Conservation (phyloP, 2,329 filamentous ascomycete species). For the Tolypocladium pustulatum region DNA sequence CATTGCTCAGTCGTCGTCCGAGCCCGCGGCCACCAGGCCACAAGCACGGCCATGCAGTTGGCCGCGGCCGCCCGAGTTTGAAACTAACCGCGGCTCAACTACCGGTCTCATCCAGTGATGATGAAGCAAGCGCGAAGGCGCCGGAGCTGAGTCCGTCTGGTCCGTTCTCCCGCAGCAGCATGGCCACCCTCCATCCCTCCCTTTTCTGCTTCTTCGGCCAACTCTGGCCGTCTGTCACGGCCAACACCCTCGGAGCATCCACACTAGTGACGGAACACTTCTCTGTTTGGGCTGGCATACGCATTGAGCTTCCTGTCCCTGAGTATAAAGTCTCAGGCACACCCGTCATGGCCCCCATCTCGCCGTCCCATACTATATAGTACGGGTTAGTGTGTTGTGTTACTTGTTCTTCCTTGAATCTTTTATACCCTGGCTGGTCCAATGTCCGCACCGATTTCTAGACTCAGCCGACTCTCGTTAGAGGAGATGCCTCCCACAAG, state of each 20-base stretch:
- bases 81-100: not conserved
- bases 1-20: not conserved
- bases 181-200: not conserved
- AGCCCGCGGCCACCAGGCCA: not conserved
- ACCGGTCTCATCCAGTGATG: not conserved
- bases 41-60: not conserved
- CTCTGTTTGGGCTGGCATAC: not conserved
- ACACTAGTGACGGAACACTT: not conserved
- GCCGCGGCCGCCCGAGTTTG: not conserved
- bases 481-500: slow-evolving; percentile 17
- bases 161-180: not conserved
- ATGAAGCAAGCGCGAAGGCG: not conserved
- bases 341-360: not conserved
- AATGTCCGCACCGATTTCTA: slow-evolving; percentile 16
- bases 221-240: not conserved
- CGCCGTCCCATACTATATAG: not conserved
- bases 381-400: not conserved
- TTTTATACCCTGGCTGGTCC: not conserved
- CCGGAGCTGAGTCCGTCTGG: not conserved
- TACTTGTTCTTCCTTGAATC: not conserved
- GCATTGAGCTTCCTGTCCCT: not conserved
- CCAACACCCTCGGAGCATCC: not conserved
- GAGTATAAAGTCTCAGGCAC: not conserved
- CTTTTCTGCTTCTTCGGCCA: not conserved
- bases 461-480: slow-evolving; percentile 18